Evolutionary conservation across 2,329 filamentous ascomycete species (phyloP).

Genomic region (Ceratocystis variospora): DNA sequence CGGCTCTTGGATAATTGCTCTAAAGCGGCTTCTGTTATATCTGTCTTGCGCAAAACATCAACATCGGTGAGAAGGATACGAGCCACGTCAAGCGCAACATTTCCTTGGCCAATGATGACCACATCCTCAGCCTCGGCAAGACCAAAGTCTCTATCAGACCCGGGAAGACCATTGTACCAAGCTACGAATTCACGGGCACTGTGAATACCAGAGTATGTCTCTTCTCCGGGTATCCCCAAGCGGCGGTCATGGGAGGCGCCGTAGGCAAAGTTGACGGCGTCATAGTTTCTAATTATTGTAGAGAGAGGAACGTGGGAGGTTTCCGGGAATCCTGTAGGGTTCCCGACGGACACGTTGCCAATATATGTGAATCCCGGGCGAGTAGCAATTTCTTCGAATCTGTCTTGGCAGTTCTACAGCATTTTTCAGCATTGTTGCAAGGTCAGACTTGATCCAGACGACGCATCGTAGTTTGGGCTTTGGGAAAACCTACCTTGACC

Average conservation of each 20-base stretch:
- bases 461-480: neutral
- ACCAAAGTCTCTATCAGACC: constrained; percentile 57
- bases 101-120: constrained; percentile 84
- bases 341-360: constrained; percentile 73
- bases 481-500: constrained; percentile 57
- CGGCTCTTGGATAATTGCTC: constrained; percentile 57
- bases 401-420: constrained; percentile 77
- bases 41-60: constrained; percentile 61
- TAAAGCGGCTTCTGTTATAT: constrained; percentile 77
- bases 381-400: constrained; percentile 74
- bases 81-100: constrained; percentile 88
- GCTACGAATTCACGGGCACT: constrained; percentile 89
- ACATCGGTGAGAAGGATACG: constrained; percentile 70
- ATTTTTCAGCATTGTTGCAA: neutral
- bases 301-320: constrained; percentile 31
- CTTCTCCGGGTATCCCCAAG: constrained; percentile 68
- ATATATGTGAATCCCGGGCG: constrained; percentile 78
- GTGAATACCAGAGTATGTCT: constrained; percentile 56
- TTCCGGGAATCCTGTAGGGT: constrained; percentile 26
- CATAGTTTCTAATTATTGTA: constrained; percentile 65
- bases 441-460: neutral
- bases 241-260: constrained; percentile 73
- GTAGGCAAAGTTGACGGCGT: constrained; percentile 85
- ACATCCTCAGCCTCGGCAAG: constrained; percentile 58
- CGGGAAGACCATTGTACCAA: constrained; percentile 94